Conservation (phyloP, 495 filamentous ascomycete genomes). For the Pseudotulostoma volvatum region DNA sequence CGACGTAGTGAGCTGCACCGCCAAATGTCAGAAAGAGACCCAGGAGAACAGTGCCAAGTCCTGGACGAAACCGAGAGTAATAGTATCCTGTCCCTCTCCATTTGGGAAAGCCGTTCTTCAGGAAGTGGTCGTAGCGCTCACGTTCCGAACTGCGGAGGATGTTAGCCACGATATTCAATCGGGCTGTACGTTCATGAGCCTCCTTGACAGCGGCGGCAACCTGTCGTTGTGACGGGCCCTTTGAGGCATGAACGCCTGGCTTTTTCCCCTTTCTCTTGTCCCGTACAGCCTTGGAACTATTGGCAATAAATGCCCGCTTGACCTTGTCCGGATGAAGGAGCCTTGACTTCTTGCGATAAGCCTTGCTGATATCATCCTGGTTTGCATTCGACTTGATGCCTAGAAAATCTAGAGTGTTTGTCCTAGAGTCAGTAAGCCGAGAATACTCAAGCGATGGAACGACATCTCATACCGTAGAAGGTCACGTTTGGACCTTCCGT, state of each 20-base stretch:
- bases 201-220: constrained; percentile 58
- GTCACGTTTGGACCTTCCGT: constrained; percentile 66
- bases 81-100: constrained; percentile 98
- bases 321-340: constrained; percentile 90
- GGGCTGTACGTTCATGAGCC: constrained; percentile 63
- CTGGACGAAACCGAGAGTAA: constrained; percentile 83
- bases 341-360: constrained; percentile 73
- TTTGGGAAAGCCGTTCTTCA: constrained; percentile 81
- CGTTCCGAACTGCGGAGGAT: constrained; percentile 66
- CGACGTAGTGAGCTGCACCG: constrained; percentile 70
- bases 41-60: constrained; percentile 63
- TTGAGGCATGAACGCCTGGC: constrained; percentile 48
- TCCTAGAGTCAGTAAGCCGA: neutral
- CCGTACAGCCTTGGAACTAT: constrained; percentile 42
- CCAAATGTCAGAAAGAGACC: constrained; percentile 77
- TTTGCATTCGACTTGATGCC: constrained; percentile 55
- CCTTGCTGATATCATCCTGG: constrained; percentile 83
- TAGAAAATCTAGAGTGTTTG: constrained; percentile 48
- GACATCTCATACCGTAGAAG: constrained; percentile 53
- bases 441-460: neutral
- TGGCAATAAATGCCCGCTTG: constrained; percentile 61
- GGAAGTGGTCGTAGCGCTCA: constrained; percentile 89
- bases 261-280: constrained; percentile 35
- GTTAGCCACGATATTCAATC: constrained; percentile 65
- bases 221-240: constrained; percentile 54